These are phyloP conservation scores for Lojkania enalia DNA, from an alignment of 2,329 filamentous ascomycete genomes.

Conservation along the genomic window DNA sequence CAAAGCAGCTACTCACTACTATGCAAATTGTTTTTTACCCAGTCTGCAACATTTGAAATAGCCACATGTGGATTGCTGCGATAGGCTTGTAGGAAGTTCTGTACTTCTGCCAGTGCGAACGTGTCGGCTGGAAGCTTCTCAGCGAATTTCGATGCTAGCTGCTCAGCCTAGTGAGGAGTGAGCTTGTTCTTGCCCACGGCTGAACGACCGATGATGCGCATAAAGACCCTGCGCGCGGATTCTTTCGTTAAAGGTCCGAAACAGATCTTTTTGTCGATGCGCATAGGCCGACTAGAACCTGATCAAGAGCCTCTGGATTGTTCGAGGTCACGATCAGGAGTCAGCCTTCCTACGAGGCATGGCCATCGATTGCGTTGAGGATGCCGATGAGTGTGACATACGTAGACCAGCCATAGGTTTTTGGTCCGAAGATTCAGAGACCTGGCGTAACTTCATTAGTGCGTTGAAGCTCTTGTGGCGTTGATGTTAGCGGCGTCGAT, in stretches of 20 bases:
- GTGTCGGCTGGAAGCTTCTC: conserved; percentile 29
- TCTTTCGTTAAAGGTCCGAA: conserved; percentile 24
- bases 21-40: conserved; percentile 4
- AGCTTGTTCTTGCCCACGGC: conserved; percentile 21
- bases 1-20: not conserved
- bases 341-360: conserved; percentile 75
- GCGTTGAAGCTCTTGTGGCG: not conserved
- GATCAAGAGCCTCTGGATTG: conserved; percentile 70
- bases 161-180: conserved; percentile 25
- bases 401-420: too few species aligned
- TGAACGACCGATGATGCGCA: conserved; percentile 34
- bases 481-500: conserved; percentile 18
- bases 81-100: conserved; percentile 34
- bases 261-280: conserved; percentile 63
- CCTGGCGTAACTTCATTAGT: not conserved
- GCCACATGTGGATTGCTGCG: conserved; percentile 25
- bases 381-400: conserved; percentile 68
- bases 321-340: conserved; percentile 84
- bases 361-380: conserved; percentile 81
- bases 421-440: conserved; percentile 1
- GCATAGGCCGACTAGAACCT: conserved; percentile 71
- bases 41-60: conserved; percentile 4
- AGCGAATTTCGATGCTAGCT: conserved; percentile 29
- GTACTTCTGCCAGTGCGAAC: conserved; percentile 39
- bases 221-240: conserved; percentile 31